Conservation (phyloP, 1,284 basidiomycete genomes). For the Cryptococcus amylolentus region DNA sequence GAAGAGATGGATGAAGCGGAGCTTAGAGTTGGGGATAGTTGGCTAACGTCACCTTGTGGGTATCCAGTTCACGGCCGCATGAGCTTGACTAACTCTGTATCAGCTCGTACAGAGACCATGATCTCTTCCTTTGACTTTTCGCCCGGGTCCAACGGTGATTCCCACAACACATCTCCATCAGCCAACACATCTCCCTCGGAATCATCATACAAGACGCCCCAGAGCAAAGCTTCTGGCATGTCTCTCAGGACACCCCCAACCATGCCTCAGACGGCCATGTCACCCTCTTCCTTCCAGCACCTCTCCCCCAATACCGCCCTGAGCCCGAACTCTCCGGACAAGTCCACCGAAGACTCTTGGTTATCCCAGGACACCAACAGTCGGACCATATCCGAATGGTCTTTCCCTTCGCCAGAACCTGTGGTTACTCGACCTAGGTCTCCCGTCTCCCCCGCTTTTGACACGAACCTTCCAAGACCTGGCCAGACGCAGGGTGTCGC, state of each 20-base stretch:
- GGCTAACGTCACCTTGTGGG: conserved; percentile 34
- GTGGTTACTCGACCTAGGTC: conserved; percentile 19
- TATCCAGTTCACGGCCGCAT: background rate
- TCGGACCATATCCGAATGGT: conserved; percentile 30
- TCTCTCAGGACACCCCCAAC: background rate
- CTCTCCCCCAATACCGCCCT: conserved; percentile 7
- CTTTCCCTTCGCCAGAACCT: conserved; percentile 18
- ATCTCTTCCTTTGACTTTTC: conserved; percentile 29
- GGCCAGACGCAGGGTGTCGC: background rate
- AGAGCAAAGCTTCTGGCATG: conserved; percentile 2
- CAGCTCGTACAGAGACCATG: conserved; percentile 14
- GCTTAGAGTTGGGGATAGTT: conserved; percentile 12
- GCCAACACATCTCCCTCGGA: too few species aligned
- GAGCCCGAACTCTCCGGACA: background rate
- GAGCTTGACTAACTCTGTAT: background rate
- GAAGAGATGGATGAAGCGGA: conserved; percentile 7
- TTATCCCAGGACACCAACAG: conserved; percentile 27
- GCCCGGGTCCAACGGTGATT: conserved; percentile 1
- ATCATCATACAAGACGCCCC: conserved; percentile 14
- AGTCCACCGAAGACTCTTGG: conserved; percentile 22
- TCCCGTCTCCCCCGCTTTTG: conserved; percentile 5
- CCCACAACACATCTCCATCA: too few species aligned
- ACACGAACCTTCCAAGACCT: conserved; percentile 12
- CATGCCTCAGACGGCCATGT: background rate
- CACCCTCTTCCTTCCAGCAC: conserved; percentile 1